These are phyloP conservation scores for Pseudoperonospora humuli DNA, from an alignment of 352 stramenopile genomes.

Conservation along the genomic window DNA sequence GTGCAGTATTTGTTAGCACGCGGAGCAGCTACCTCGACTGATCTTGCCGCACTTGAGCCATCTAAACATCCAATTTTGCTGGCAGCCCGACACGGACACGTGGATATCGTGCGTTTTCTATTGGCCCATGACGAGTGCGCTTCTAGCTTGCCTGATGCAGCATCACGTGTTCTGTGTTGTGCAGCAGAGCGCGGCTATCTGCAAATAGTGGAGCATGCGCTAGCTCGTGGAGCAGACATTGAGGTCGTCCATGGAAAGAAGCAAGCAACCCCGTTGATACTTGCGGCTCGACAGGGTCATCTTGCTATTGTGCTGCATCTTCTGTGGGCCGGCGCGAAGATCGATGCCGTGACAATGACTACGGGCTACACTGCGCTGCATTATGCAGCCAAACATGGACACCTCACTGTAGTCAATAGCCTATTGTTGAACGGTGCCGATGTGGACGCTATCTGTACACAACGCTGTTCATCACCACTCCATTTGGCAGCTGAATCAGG, in stretches of 20 bases:
- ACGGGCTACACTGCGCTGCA: constrained; percentile 45
- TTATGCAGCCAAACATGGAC: constrained; percentile 43
- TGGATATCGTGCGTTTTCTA: constrained; percentile 40
- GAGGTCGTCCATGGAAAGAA: constrained; percentile 29
- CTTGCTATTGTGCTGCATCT: constrained; percentile 41
- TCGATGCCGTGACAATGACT: constrained; percentile 29
- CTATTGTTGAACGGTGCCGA: constrained; percentile 44
- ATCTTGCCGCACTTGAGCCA: constrained; percentile 19
- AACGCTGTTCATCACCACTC: constrained; percentile 30
- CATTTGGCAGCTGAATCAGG: constrained; percentile 44
- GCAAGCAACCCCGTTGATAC: constrained; percentile 35
- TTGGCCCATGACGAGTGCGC: constrained; percentile 28
- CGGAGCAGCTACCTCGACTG: constrained; percentile 10
- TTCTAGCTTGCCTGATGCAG: constrained; percentile 29
- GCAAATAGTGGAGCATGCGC: constrained; percentile 43
- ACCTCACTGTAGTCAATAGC: constrained; percentile 48
- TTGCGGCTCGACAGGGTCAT: constrained; percentile 40
- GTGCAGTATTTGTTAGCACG: constrained; percentile 35
- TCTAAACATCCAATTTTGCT: constrained; percentile 36
- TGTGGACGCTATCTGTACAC: constrained; percentile 34
- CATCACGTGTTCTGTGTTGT: constrained; percentile 34
- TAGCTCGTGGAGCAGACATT: constrained; percentile 33
- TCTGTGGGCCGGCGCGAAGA: constrained; percentile 35
- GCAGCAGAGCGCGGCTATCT: constrained; percentile 40
- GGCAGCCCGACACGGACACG: constrained; percentile 33